phyloP scores from a whole-genome alignment of 495 filamentous ascomycete species.

The Tuber indicum region DNA sequence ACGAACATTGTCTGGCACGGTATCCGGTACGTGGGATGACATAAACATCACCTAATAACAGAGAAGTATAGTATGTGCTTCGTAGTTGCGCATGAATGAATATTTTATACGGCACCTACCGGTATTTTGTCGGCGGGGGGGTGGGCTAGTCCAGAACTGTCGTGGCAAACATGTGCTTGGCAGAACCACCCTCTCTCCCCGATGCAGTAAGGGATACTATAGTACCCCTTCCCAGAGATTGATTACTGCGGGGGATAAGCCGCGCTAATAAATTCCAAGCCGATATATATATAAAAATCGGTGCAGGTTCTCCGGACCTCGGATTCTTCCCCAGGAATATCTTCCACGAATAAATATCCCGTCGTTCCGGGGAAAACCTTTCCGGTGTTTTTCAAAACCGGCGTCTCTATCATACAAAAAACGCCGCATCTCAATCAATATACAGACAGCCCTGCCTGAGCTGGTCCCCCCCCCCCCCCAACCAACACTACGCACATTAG shows the following conservation, averaged over 20 bases:
- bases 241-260: background rate
- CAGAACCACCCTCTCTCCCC: background rate
- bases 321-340: background rate
- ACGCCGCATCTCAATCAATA: background rate
- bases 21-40: background rate
- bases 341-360: background rate
- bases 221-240: background rate
- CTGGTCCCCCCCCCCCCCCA: background rate
- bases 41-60: background rate
- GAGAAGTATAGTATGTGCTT: background rate
- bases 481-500: background rate
- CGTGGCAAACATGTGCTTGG: background rate
- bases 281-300: background rate
- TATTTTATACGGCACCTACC: background rate
- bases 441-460: background rate
- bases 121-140: background rate
- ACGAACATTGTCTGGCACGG: background rate
- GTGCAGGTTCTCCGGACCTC: background rate
- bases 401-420: background rate
- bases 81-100: background rate
- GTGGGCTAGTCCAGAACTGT: background rate
- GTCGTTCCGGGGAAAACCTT: background rate
- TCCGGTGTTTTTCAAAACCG: background rate
- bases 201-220: background rate
- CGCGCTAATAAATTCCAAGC: background rate